phyloP scores from a whole-genome alignment of 768 basidiomycete genomes.

The Dentipellis fragilis region DNA sequence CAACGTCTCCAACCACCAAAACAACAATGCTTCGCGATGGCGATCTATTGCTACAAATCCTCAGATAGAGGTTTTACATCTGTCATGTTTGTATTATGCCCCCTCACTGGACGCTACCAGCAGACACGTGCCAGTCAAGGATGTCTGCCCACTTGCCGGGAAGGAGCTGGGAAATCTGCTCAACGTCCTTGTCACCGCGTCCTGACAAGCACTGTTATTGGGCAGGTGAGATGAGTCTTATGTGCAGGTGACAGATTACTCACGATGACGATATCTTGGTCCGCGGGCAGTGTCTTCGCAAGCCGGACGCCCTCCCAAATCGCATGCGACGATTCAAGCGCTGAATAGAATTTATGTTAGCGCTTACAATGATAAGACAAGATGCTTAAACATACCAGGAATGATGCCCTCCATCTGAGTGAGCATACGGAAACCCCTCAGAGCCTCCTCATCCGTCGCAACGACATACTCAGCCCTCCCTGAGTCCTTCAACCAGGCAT shows the following conservation, averaged over 20 bases:
- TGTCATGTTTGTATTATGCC: too few species aligned
- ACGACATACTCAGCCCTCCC: conserved; percentile 88
- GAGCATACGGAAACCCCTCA: conserved; percentile 84
- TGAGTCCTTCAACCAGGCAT: conserved; percentile 93
- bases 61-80: too few species aligned
- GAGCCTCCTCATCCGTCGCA: conserved; percentile 89
- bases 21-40: too few species aligned
- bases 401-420: conserved; percentile 97
- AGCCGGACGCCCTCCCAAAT: conserved; percentile 86
- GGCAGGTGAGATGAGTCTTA: background rate
- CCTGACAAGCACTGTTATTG: conserved; percentile 74
- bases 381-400: conserved; percentile 47
- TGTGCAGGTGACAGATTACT: conserved; percentile 23
- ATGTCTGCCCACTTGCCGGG: conserved; percentile 90
- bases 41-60: too few species aligned
- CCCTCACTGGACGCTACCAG: too few species aligned
- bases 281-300: conserved; percentile 77
- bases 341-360: conserved; percentile 28
- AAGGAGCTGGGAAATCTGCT: conserved; percentile 88
- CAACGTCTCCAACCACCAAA: too few species aligned
- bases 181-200: conserved; percentile 96
- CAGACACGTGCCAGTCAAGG: conserved; percentile 88
- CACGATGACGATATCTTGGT: conserved; percentile 84
- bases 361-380: background rate
- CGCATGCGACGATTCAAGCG: conserved; percentile 92